Evolutionary conservation across 2,329 filamentous ascomycete species (phyloP).

Genomic region (Colletotrichum tamarilloi): DNA sequence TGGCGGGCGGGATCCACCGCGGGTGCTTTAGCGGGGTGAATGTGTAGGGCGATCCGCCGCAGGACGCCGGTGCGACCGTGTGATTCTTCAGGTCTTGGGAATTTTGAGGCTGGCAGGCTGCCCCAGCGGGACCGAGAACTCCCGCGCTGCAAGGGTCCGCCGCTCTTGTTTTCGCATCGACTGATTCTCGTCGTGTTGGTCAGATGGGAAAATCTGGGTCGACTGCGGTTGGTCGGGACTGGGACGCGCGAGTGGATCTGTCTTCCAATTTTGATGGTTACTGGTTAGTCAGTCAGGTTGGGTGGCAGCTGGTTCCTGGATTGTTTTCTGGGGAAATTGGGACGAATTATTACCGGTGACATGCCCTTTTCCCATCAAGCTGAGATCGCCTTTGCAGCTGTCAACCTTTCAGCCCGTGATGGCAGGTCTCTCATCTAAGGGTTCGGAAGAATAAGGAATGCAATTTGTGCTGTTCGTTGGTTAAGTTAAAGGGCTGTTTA

Average conservation of each 20-base stretch:
- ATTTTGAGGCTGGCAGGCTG: too few species aligned
- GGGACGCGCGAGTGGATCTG: neutral
- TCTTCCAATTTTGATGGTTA: neutral
- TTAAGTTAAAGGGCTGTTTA: too few species aligned
- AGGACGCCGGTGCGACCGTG: neutral
- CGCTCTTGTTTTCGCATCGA: slow-evolving; percentile 11
- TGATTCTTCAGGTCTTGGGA: neutral
- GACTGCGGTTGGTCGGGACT: neutral
- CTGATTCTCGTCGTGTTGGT: slow-evolving; percentile 5
- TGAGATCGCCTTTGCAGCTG: neutral
- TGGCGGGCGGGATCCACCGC: neutral
- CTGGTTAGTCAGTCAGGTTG: neutral
- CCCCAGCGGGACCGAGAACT: neutral
- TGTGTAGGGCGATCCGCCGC: neutral
- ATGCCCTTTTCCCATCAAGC: neutral
- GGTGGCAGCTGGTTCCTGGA: neutral
- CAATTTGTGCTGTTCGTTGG: neutral
- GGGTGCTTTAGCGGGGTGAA: neutral
- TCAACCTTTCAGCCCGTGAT: neutral
- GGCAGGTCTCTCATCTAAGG: neutral
- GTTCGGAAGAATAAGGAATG: neutral
- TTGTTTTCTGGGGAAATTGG: neutral
- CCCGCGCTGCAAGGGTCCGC: neutral
- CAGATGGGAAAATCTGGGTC: neutral
- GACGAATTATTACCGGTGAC: neutral